Conservation (phyloP, 106 monocot species). For the Gastrodia elata region DNA sequence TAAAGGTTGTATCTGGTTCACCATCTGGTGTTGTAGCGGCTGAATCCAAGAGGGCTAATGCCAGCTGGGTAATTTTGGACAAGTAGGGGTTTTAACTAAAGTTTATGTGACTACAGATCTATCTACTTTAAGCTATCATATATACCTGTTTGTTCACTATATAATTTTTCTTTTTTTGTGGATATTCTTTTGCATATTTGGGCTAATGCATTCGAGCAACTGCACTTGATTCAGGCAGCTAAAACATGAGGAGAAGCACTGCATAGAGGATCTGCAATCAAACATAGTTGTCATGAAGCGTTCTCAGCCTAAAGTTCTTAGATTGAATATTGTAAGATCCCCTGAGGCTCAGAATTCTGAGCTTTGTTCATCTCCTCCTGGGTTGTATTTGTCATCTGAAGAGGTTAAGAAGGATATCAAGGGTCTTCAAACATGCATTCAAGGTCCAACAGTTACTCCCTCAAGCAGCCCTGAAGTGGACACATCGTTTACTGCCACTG, state of each 20-base stretch:
- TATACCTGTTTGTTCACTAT: background rate
- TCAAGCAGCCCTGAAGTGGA: slow-evolving; percentile 78
- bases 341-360: slow-evolving; percentile 37
- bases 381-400: slow-evolving; percentile 8
- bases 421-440: slow-evolving; percentile 16
- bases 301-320: slow-evolving; percentile 83
- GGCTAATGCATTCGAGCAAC: background rate
- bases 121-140: background rate
- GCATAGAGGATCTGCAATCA: slow-evolving; percentile 84
- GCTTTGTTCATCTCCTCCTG: slow-evolving; percentile 15
- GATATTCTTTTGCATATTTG: background rate
- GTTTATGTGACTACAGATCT: background rate
- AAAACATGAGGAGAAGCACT: slow-evolving; percentile 78
- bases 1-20: slow-evolving; percentile 84
- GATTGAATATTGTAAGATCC: slow-evolving; percentile 67
- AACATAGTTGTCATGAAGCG: slow-evolving; percentile 95
- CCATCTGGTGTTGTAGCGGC: slow-evolving; percentile 81
- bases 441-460: slow-evolving; percentile 56
- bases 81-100: slow-evolving; percentile 40
- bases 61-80: slow-evolving; percentile 93
- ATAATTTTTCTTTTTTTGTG: background rate
- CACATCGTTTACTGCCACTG: slow-evolving; percentile 60
- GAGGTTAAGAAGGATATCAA: slow-evolving; percentile 16
- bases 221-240: slow-evolving; percentile 40
- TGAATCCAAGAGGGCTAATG: slow-evolving; percentile 68